A percentile compares a stretch with the other conserved stretches of the same genome.
phyloP scores from a whole-genome alignment of 2,329 filamentous ascomycete species.

The Blastomyces emzantsi region DNA sequence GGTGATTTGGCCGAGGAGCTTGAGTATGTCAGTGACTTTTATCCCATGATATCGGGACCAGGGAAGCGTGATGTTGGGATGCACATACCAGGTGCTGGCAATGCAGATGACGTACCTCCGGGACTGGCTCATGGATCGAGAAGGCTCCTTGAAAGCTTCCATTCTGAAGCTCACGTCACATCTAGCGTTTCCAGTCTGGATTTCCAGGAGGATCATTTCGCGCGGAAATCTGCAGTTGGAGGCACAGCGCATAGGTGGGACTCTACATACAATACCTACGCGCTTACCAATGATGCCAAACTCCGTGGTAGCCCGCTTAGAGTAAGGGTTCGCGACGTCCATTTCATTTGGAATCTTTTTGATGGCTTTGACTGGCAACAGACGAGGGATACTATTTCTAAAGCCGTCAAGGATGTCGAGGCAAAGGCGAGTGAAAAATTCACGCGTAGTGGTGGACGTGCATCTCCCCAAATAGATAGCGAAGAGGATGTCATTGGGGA shows the following conservation, averaged over 20 bases:
- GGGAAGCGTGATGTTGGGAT: slow-evolving; percentile 13
- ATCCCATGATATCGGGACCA: slow-evolving; percentile 33
- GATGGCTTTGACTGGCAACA: slow-evolving; percentile 95
- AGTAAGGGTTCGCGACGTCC: slow-evolving; percentile 72
- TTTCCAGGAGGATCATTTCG: slow-evolving; percentile 72
- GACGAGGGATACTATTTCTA: slow-evolving; percentile 76
- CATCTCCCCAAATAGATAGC: slow-evolving; percentile 55
- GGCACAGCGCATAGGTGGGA: slow-evolving; percentile 72
- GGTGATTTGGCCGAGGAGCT: slow-evolving; percentile 33
- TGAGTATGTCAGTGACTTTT: slow-evolving; percentile 50
- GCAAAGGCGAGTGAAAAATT: slow-evolving; percentile 68
- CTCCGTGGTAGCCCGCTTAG: slow-evolving; percentile 61
- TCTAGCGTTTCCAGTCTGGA: slow-evolving; percentile 55
- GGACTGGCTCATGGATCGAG: slow-evolving; percentile 16
- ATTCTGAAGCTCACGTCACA: slow-evolving; percentile 46
- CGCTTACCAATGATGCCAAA: slow-evolving; percentile 53
- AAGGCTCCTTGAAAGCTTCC: slow-evolving; percentile 35
- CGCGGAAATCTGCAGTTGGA: slow-evolving; percentile 49
- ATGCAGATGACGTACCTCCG: neutral
- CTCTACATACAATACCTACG: slow-evolving; percentile 65
- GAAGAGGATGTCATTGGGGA: slow-evolving; percentile 85
- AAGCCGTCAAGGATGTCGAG: slow-evolving; percentile 83
- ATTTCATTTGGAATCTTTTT: slow-evolving; percentile 95
- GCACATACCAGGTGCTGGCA: neutral
- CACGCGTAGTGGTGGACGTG: slow-evolving; percentile 48